phyloP scores from a whole-genome alignment of 2,329 filamentous ascomycete species.

The Dissoconium aciculare region DNA sequence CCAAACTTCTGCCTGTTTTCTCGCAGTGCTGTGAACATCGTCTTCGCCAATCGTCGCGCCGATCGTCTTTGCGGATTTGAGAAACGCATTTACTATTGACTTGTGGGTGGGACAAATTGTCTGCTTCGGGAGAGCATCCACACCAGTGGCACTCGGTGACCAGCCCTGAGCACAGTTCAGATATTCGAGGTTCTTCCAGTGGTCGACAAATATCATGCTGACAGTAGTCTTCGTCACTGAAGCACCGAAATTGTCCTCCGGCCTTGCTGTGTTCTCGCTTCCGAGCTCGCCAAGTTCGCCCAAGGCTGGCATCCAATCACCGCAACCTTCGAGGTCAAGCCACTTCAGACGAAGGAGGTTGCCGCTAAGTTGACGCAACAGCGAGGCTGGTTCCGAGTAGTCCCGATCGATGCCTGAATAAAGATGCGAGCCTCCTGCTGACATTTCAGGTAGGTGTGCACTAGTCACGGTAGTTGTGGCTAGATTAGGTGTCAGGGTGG shows the following conservation, averaged over 20 bases:
- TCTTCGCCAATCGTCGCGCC: slow-evolving; percentile 1
- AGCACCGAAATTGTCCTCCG: slow-evolving; percentile 3
- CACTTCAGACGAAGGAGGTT: slow-evolving; percentile 44
- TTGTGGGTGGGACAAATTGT: slow-evolving; percentile 6
- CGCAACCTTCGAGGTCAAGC: slow-evolving; percentile 48
- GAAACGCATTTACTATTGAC: slow-evolving; percentile 4
- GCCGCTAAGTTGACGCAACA: slow-evolving; percentile 41
- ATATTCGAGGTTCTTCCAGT: slow-evolving; percentile 31
- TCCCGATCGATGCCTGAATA: slow-evolving; percentile 41
- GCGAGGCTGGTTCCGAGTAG: slow-evolving; percentile 40
- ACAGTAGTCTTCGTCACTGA: slow-evolving; percentile 11
- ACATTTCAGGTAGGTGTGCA: slow-evolving; percentile 28
- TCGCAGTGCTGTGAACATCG: slow-evolving; percentile 11
- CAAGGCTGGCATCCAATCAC: slow-evolving; percentile 40
- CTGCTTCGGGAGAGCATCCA: slow-evolving; percentile 21
- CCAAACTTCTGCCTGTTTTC: slow-evolving; percentile 21
- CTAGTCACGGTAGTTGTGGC: slow-evolving; percentile 30
- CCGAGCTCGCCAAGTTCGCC: slow-evolving; percentile 4
- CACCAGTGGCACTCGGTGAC: slow-evolving; percentile 21
- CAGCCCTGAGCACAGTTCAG: slow-evolving; percentile 31
- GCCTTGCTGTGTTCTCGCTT: background rate
- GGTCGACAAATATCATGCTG: slow-evolving; percentile 26
- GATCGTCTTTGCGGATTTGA: slow-evolving; percentile 1
- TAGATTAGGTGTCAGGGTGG: slow-evolving; percentile 42
- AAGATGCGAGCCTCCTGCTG: slow-evolving; percentile 37